Evolutionary conservation across 768 basidiomycete species (phyloP), one percentile per base, ranked within the genome.

Genomic region (Mycena galopus): DNA sequence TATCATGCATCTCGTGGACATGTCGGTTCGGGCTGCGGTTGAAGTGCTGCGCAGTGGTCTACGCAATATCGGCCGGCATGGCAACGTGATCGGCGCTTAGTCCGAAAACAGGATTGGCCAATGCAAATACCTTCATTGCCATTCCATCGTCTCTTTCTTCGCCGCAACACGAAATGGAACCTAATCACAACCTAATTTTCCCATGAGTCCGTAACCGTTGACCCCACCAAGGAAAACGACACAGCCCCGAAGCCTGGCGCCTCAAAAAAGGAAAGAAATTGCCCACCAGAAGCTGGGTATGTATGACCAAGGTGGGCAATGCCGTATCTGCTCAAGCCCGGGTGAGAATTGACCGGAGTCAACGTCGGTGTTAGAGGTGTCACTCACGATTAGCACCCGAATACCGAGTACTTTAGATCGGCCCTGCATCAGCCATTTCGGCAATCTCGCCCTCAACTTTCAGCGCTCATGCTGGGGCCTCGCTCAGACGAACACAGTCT

Each of bases 381-480:
- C n/a, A n/a, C n/a, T n/a, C n/a, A 37, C 50, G n/a, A 35, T 59
- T 59, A 30, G 30, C 55, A 59, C 57, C 35, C 33, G 19, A 9
- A n/a, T n/a, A n/a, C n/a, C n/a, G n/a, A n/a, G n/a, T n/a, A n/a
- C n/a, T n/a, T 12, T n/a, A 16, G n/a, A 14, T 59, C n/a, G n/a
- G n/a, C n/a, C n/a, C n/a, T n/a, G n/a, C n/a, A 59, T 59, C 35
- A 59, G 57, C 23, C 35, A 16, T 19, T 12, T 37, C 57, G 57
- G 57, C 57, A 59, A 59, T 37, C 56, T 58, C 35, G 33, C 11
- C 51, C 53, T 42, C 5, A 4, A 39, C 42, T 55, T 14, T 21
- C 61, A 33, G 61, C 30, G 68, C 58, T 33, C 61, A 72, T 72
- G 71, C 17, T 50, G 14, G 66, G 32, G 56, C 23, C 61, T 67